These are phyloP conservation scores for Clitopilus passeckerianus DNA, from an alignment of 768 basidiomycete genomes.

Conservation along the genomic window DNA sequence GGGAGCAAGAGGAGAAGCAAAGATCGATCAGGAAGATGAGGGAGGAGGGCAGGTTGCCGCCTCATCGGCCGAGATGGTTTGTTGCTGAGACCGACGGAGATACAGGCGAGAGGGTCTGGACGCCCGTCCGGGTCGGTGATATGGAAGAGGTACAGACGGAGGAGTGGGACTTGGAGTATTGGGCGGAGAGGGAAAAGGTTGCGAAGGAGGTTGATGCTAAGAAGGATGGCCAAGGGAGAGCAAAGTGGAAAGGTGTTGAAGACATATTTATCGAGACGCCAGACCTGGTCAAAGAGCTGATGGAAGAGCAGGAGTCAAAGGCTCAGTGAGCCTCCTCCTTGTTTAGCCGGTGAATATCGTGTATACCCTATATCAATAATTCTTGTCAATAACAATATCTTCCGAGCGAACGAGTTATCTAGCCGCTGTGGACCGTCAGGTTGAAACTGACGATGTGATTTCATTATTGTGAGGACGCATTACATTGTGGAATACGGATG, in stretches of 20 bases:
- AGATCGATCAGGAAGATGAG: conserved; percentile 64
- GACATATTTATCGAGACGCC: conserved; percentile 76
- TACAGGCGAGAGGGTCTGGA: conserved; percentile 88
- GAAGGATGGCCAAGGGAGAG: conserved; percentile 31
- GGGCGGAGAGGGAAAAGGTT: conserved; percentile 69
- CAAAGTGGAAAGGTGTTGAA: conserved; percentile 67
- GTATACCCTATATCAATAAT: neutral
- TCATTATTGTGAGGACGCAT: too few species aligned
- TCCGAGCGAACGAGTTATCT: too few species aligned
- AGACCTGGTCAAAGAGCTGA: conserved; percentile 13
- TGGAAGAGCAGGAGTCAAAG: neutral
- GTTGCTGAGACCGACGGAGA: conserved; percentile 76
- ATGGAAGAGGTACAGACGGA: conserved; percentile 1
- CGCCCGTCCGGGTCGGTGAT: conserved; percentile 48
- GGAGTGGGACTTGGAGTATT: conserved; percentile 60
- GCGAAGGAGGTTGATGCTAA: conserved; percentile 15
- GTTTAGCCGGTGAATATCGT: too few species aligned
- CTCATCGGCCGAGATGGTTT: conserved; percentile 89
- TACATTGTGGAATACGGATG: too few species aligned
- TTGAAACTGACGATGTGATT: too few species aligned
- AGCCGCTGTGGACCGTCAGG: too few species aligned
- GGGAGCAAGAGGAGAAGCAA: conserved; percentile 80
- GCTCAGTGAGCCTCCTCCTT: neutral
- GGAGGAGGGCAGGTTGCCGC: conserved; percentile 67
- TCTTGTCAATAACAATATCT: neutral